Conservation (phyloP, 2,329 filamentous ascomycete species). For the Trichoderma sp. region DNA sequence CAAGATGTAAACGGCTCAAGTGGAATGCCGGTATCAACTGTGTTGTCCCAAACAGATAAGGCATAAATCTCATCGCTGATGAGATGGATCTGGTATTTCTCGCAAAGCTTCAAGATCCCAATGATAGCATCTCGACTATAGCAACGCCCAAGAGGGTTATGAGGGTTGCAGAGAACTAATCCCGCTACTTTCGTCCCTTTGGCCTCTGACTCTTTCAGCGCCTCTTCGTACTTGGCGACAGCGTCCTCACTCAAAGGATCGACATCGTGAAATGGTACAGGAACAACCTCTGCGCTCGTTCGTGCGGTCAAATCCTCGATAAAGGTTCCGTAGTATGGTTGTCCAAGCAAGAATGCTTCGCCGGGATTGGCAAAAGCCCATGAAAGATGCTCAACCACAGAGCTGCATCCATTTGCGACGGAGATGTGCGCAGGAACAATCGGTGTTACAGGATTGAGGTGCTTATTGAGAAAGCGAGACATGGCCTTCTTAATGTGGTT, state of each 20-base stretch:
- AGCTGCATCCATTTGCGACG: constrained; percentile 40
- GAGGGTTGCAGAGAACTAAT: constrained; percentile 48
- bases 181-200: constrained; percentile 40
- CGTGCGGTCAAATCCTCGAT: constrained; percentile 42
- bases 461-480: constrained; percentile 34
- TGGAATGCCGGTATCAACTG: constrained; percentile 25
- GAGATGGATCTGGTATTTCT: constrained; percentile 47
- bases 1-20: constrained; percentile 42
- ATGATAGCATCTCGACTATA: constrained; percentile 40
- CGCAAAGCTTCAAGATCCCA: constrained; percentile 44
- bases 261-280: constrained; percentile 41
- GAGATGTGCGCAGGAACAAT: constrained; percentile 34
- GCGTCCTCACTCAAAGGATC: constrained; percentile 42
- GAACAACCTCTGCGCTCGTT: constrained; percentile 39
- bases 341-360: constrained; percentile 39
- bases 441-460: constrained; percentile 29
- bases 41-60: constrained; percentile 47
- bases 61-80: constrained; percentile 52
- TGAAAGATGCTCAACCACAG: constrained; percentile 39
- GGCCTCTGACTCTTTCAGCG: constrained; percentile 36
- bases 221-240: constrained; percentile 45
- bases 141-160: constrained; percentile 50
- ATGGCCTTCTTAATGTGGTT: constrained; percentile 33
- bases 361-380: constrained; percentile 40
- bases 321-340: constrained; percentile 47